Evolutionary conservation across 176 grass and related monocot genomes (phyloP).

Genomic region (Oryza officinalis): DNA sequence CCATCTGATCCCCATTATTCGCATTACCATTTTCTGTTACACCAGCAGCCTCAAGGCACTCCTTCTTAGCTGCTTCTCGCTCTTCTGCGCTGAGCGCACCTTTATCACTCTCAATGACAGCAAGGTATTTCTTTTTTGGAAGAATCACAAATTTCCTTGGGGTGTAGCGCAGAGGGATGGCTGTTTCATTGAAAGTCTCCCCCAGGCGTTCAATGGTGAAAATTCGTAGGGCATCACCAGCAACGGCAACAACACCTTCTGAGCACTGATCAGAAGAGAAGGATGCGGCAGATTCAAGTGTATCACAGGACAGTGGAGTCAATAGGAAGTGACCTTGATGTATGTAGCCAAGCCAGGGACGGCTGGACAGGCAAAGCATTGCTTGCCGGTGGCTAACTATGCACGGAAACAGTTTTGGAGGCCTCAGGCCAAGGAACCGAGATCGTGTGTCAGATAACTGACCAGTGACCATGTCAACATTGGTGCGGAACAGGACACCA

Average conservation of each 20-base stretch:
- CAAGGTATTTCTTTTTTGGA: constrained; percentile 81
- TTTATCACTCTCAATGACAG: constrained; percentile 93
- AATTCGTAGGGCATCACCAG: constrained; percentile 85
- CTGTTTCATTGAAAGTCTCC: constrained; percentile 95
- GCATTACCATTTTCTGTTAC: constrained; percentile 73
- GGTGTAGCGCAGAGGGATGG: constrained; percentile 87
- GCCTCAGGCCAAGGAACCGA: constrained; percentile 84
- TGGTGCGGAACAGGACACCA: constrained; percentile 94
- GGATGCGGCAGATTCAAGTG: constrained; percentile 89
- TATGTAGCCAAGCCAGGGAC: constrained; percentile 95
- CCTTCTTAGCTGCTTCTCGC: constrained; percentile 82
- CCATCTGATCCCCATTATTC: constrained; percentile 68
- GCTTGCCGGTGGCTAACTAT: constrained; percentile 80
- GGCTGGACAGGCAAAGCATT: constrained; percentile 97
- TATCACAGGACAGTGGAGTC: constrained; percentile 91
- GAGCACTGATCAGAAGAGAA: constrained; percentile 99
- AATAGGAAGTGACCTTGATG: constrained; percentile 97
- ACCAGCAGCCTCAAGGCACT: constrained; percentile 77
- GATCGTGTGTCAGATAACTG: constrained; percentile 92
- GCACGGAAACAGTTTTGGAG: constrained; percentile 89
- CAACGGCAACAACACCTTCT: constrained; percentile 96
- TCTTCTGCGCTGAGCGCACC: constrained; percentile 91
- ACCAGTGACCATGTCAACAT: constrained; percentile 97
- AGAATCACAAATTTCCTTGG: constrained; percentile 92
- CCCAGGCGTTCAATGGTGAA: constrained; percentile 91